Percentiles rank a stretch among this genome's conserved stretches.
phyloP scores from a whole-genome alignment of 2,329 filamentous ascomycete species.

The Claviceps arundinis region DNA sequence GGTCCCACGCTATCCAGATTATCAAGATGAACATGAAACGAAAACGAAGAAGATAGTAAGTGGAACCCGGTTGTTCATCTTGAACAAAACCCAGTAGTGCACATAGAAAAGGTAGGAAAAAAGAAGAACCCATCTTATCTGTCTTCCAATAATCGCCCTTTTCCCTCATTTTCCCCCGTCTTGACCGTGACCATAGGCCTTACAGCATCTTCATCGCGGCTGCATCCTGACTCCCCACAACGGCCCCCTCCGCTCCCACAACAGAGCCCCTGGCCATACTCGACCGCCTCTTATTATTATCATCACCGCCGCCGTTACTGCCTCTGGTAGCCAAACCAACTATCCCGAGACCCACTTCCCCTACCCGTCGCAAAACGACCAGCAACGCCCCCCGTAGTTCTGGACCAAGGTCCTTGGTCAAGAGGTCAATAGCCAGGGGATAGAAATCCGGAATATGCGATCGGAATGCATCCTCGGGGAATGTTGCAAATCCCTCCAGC shows the following conservation, averaged over 20 bases:
- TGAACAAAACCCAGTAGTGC: neutral
- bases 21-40: neutral
- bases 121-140: neutral
- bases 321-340: slow-evolving; percentile 28
- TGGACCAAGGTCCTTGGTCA: slow-evolving; percentile 65
- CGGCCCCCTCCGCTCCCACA: slow-evolving; percentile 5
- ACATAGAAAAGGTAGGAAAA: neutral
- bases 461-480: slow-evolving; percentile 67
- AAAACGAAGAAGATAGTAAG: too few relatives aligned
- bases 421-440: slow-evolving; percentile 67
- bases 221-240: slow-evolving; percentile 18
- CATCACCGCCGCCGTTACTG: neutral
- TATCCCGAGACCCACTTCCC: slow-evolving; percentile 57
- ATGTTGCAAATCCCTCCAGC: slow-evolving; percentile 79
- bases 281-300: slow-evolving; percentile 22
- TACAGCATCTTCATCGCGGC: slow-evolving; percentile 23
- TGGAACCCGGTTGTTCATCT: too few relatives aligned
- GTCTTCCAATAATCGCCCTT: too few relatives aligned
- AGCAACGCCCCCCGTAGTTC: slow-evolving; percentile 73
- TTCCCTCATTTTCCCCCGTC: neutral
- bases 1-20: too few relatives aligned
- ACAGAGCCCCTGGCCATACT: slow-evolving; percentile 25
- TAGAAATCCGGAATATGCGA: slow-evolving; percentile 76
- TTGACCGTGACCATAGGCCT: neutral
- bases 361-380: slow-evolving; percentile 64